A percentile compares a stretch with the other conserved stretches of the same genome.
Conservation (phyloP, 2,329 filamentous ascomycete genomes). For the Pyrenochaeta sp. region DNA sequence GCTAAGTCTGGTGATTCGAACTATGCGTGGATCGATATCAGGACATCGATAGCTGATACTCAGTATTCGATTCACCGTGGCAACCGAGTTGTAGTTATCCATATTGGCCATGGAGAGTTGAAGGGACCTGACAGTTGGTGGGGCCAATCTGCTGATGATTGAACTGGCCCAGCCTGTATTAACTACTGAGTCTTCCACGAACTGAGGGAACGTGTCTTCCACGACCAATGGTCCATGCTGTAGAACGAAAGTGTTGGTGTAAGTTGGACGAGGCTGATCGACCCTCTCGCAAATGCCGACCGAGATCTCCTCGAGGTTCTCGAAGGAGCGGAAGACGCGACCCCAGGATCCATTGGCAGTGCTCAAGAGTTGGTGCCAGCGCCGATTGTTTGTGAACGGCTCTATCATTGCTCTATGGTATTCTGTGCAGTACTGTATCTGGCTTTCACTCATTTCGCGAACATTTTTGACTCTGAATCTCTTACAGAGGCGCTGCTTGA, state of each 20-base stretch:
- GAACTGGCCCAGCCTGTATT: conserved; percentile 23
- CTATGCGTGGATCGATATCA: background rate
- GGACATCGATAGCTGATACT: background rate
- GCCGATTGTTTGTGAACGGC: conserved; percentile 15
- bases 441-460: conserved; percentile 3
- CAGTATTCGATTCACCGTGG: conserved; percentile 22
- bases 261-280: conserved; percentile 14
- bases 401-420: conserved; percentile 21
- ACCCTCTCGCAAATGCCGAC: conserved; percentile 13
- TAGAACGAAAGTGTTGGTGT: conserved; percentile 13
- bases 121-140: conserved; percentile 7
- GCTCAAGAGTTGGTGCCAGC: conserved; percentile 10
- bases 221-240: conserved; percentile 9
- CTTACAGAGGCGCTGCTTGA: conserved; percentile 7
- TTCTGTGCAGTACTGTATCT: conserved; percentile 10
- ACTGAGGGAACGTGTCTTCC: conserved; percentile 6
- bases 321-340: conserved; percentile 9
- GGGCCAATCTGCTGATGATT: conserved; percentile 5
- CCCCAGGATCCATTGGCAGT: conserved; percentile 8
- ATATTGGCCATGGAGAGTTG: conserved; percentile 15
- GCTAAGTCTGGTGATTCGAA: conserved; percentile 7
- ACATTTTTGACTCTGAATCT: conserved; percentile 4
- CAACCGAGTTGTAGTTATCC: conserved; percentile 19
- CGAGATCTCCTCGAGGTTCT: conserved; percentile 14
- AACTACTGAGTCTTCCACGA: conserved; percentile 13